phyloP scores from a whole-genome alignment of 129 eudicot species.

The Ambrosia artemisiifolia region DNA sequence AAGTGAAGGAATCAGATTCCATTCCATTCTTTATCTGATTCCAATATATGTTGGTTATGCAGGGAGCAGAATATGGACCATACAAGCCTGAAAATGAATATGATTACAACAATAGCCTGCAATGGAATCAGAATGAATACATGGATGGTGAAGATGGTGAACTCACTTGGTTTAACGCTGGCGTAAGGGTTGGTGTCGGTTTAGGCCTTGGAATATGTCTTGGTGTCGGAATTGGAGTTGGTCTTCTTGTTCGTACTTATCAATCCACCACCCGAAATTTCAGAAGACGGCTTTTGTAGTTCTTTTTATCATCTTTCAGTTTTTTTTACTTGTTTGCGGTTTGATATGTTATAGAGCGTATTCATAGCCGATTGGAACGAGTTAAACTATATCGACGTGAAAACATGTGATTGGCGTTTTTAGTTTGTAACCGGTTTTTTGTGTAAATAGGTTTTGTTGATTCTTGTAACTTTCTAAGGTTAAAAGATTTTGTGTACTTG shows the following conservation, averaged over 20 bases:
- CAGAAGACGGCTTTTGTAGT: slow-evolving; percentile 57
- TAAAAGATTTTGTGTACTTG: slow-evolving; percentile 26
- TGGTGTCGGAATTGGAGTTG: slow-evolving; percentile 83
- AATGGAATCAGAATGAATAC: slow-evolving; percentile 58
- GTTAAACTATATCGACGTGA: slow-evolving; percentile 16
- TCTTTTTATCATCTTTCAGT: neutral
- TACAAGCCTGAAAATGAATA: slow-evolving; percentile 59
- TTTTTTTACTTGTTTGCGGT: neutral
- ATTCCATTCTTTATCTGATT: too few species aligned
- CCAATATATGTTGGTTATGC: slow-evolving; percentile 18
- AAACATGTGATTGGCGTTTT: neutral
- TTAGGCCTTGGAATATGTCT: slow-evolving; percentile 84
- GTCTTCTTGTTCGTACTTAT: slow-evolving; percentile 79
- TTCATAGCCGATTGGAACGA: slow-evolving; percentile 28
- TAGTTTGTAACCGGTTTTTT: slow-evolving; percentile 4
- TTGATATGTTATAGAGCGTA: slow-evolving; percentile 27
- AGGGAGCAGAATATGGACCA: slow-evolving; percentile 57
- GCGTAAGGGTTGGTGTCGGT: slow-evolving; percentile 87
- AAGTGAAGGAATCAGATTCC: too few species aligned
- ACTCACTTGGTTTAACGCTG: slow-evolving; percentile 85
- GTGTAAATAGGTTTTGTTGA: slow-evolving; percentile 28
- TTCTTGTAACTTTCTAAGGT: neutral
- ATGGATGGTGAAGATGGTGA: slow-evolving; percentile 87
- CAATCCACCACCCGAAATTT: slow-evolving; percentile 64
- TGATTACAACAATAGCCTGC: slow-evolving; percentile 36